These are phyloP conservation scores for Sphenostylis stenocarpa DNA, from an alignment of 306 rosid species.

Conservation along the genomic window DNA sequence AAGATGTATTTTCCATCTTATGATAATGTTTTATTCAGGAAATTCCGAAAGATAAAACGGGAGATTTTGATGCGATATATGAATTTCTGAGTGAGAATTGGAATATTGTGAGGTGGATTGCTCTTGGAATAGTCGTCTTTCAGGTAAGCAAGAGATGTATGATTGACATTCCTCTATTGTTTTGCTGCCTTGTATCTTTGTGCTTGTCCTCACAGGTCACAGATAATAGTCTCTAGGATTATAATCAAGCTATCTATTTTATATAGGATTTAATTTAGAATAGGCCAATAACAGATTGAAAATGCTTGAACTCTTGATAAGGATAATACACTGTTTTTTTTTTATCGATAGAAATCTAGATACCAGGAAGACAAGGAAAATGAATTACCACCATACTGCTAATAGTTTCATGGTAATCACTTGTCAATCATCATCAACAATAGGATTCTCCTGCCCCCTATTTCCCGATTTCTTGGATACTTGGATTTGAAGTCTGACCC, in stretches of 20 bases:
- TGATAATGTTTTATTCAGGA: constrained; percentile 52
- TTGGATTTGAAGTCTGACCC: neutral
- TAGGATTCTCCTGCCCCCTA: neutral
- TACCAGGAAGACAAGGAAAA: neutral
- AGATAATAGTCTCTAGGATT: neutral
- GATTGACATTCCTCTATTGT: neutral
- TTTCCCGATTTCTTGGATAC: neutral
- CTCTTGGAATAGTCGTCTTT: constrained; percentile 83
- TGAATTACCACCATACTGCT: neutral
- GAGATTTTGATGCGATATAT: constrained; percentile 75
- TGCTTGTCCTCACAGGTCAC: too few species aligned
- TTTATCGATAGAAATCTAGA: neutral
- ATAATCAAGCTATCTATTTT: neutral
- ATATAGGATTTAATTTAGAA: neutral
- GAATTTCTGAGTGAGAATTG: constrained; percentile 68
- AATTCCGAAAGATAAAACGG: constrained; percentile 78
- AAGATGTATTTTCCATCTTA: constrained; percentile 35
- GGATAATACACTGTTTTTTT: neutral
- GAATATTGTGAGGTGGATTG: constrained; percentile 83
- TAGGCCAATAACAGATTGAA: neutral
- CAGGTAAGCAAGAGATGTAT: constrained; percentile 57
- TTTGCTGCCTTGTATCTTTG: too few species aligned
- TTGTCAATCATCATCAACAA: neutral
- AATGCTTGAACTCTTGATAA: constrained; percentile 1
- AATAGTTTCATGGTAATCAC: neutral